Percentiles rank a stretch among this genome's conserved stretches.
Conservation (phyloP, 441 rosid genomes). For the California macrophylla region DNA sequence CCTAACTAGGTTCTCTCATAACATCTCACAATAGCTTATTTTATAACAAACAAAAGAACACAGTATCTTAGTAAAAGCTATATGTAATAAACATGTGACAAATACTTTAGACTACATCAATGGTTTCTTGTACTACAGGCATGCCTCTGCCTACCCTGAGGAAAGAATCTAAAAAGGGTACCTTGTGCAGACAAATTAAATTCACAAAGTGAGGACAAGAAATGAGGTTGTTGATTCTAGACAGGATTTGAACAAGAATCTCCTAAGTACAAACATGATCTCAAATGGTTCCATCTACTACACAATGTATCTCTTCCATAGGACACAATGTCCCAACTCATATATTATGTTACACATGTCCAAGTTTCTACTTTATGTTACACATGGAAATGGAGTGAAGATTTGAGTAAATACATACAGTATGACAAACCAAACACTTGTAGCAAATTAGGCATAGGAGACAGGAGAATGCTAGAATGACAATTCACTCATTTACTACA, state of each 20-base stretch:
- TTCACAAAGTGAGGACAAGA: background rate
- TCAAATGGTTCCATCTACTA: background rate
- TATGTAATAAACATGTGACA: background rate
- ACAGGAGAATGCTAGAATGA: background rate
- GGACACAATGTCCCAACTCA: background rate
- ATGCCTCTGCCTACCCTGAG: background rate
- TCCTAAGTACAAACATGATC: background rate
- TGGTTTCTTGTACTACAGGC: background rate
- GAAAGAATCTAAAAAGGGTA: background rate
- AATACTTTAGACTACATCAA: background rate
- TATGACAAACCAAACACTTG: background rate
- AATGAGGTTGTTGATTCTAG: background rate
- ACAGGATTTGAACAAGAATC: slow-evolving; percentile 1
- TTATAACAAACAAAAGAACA: background rate
- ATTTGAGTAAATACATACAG: background rate
- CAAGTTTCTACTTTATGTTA: background rate
- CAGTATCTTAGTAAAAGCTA: background rate
- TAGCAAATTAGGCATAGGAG: background rate
- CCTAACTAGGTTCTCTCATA: background rate
- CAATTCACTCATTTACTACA: background rate
- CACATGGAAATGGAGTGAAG: background rate
- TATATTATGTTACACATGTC: background rate
- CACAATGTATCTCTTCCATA: background rate
- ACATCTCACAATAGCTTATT: background rate
- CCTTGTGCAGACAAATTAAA: background rate